Base-by-base conservation (phyloP, 2,329 filamentous ascomycete species). In the Colletotrichum caudatum region DNA sequence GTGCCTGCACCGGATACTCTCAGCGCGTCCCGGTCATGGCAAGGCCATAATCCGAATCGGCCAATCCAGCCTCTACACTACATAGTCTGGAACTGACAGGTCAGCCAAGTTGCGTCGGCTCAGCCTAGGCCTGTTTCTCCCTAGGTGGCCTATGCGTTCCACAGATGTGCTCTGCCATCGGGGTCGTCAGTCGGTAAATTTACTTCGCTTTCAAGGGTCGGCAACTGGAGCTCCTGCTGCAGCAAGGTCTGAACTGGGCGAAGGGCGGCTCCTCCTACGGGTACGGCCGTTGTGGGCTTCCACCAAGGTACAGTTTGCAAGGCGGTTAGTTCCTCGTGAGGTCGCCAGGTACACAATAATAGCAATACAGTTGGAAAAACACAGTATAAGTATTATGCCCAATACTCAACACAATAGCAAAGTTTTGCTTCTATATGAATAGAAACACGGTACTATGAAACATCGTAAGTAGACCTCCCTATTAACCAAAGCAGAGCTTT, bases 31-130 rank as follows among this genome's bases (percentile, higher is more conserved):
- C 64, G 35, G 60, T 20, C 39, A 58, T 29, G 56, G 6, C 48
- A 29, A 23, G 61, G 66, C 23, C 53, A 51, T 16, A 37, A 35
- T 62, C 41, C 68, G 23, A 67, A 41, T 41, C 57, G 37, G n/a
- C 60, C 46, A 33, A 33, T 39, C 51, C 20, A 46, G 39, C 48
- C 65, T 23, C 33, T 39, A 41, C 39, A 44, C 5, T 41, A 4
- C 29, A 3, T 4, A 29, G 29, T 29, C 5, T 29, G 26, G 57
- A 58, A 56, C 60, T 72, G 70, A 71, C 70, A 66, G 56, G 48
- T 62, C 61, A 66, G 16, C 50, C 33, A 33, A 37, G 23, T 54
- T 35, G 59, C 65, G 39, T 37, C 51, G 65, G 51, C 65, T 41
- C 44, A 41, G 46, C 29, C 58, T 59, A 53, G 37, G 41, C n/a